Base-by-base conservation (phyloP, 192 early-diverging fungal species). In the Blastocladiella britannica region DNA sequence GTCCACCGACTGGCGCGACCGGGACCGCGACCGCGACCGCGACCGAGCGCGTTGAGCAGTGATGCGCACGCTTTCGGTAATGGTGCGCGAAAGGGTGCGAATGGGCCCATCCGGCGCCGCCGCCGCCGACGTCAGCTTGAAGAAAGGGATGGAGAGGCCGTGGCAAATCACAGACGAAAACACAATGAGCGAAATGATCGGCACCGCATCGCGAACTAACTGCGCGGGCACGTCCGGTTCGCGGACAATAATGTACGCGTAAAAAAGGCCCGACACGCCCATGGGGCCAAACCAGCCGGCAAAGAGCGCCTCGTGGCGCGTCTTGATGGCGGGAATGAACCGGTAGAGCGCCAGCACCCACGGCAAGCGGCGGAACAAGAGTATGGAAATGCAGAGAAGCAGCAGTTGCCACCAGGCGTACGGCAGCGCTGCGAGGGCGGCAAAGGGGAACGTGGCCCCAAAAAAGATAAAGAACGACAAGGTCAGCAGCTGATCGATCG, bases 211-310 rank as follows among this genome's bases (percentile, higher is more conserved):
- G 20, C 0, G 60, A 53, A 5, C 24, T 20, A 18, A 63, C 59
- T 25, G 43, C 12, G 0, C 55, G 30, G 25, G 61, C 8, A 12
- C 62, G 63, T 18, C 60, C 65, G 4, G 62, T 4, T 37, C 64
- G 59, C 7, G 63, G 43, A 2, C 57, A 56, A 1, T 5, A 1
- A 7, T 61, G 63, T 58, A 37, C 53, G 70, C 61, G 58, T 82
- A 84, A 53, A 70, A 84, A 7, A 82, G 29, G 12, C 79, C 78
- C 5, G 75, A 68, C 28, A 79, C 82, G 12, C 84, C 86, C 53
- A 94, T 85, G 5, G 89, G 89, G 0, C 89, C 91, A 61, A 94
- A 94, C 86, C 86, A 94, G 8, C 89, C 88, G 8, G 79, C 80
- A 64, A 89, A 89, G 4, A 83, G 68, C 0, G 85, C 86, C 55